phyloP scores from a whole-genome alignment of 768 basidiomycete genomes.

The Lactifluus subvellereus region DNA sequence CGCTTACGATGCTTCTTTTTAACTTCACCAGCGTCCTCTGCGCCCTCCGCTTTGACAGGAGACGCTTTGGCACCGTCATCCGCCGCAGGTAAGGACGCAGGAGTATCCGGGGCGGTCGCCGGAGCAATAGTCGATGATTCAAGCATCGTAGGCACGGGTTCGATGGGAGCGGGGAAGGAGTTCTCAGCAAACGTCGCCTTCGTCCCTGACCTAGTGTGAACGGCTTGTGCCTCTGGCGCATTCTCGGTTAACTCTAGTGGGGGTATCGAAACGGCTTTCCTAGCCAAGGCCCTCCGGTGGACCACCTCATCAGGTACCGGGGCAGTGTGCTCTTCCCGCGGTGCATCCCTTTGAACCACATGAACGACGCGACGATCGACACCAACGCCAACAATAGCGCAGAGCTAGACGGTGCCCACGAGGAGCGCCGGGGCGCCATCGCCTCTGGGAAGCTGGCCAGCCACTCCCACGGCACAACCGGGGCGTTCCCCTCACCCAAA shows the following conservation, averaged over 20 bases:
- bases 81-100: background rate
- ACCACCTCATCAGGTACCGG: background rate
- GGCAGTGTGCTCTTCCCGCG: background rate
- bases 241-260: background rate
- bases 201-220: background rate
- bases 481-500: background rate
- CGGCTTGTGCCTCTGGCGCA: background rate
- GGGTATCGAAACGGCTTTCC: background rate
- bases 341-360: constrained; percentile 11
- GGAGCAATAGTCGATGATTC: background rate
- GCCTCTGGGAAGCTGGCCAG: constrained; percentile 1
- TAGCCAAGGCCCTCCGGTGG: background rate
- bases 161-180: background rate
- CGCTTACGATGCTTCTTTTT: constrained; percentile 31
- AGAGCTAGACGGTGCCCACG: constrained; percentile 10
- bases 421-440: background rate
- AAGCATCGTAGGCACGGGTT: background rate
- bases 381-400: constrained; percentile 8
- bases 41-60: constrained; percentile 30
- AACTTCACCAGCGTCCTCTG: constrained; percentile 43
- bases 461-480: constrained; percentile 9
- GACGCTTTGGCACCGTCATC: background rate
- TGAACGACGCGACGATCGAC: constrained; percentile 1
- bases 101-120: background rate
- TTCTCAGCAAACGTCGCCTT: background rate